Evolutionary conservation across 2,329 filamentous ascomycete species (phyloP), one percentile per base, ranked within the genome.

Genomic region (Westerdykella sp.): DNA sequence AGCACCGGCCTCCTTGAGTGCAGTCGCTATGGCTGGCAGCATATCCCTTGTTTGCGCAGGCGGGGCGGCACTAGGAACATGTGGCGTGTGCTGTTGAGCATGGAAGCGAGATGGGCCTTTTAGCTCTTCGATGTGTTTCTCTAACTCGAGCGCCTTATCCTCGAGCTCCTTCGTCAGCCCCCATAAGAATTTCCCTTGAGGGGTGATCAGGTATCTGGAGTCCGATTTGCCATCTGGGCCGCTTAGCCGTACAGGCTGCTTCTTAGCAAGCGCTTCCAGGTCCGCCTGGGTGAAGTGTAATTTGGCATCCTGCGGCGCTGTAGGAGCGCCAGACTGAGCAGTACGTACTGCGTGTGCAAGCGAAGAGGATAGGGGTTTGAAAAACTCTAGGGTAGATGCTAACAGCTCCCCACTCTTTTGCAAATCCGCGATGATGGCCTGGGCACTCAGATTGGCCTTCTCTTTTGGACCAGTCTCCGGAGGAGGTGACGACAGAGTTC

Each of bases 131-230:
- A 68, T 63, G 11, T 58, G 53, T 37, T 74, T 70, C 63, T 91
- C 87, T 5, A 91, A 74, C 40, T 79, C 73, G 10, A 91, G 70
- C 51, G 85, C 90, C 4, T 77, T 76, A 28, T 82, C 73, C 58
- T 90, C 85, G 49, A 90, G 81, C 34, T 83, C 79, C 4, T 75
- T 68, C 1, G 75, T 81, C 42, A 93, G 68, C 45, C 85, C 83
- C 50, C 83, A 81, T n/a, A 91, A 73, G 59, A 84, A 86, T 49
- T 87, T 82, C 10, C 86, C 85, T 48, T 84, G 81, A 0, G 85
- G 84, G 0, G 85, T 89, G 41, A 90, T 79, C 52, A 90, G 75
- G 49, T 85, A 80, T 21, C 83, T 76, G 1, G 69, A 68, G 46
- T 70, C 72, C 22, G 65, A 52, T n/a, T 63, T 68, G 25, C 62